Percentiles rank a stretch among this genome's conserved stretches.
Conservation (phyloP, 1,284 basidiomycete genomes). For the Mycosarcoma mackinlayi region DNA sequence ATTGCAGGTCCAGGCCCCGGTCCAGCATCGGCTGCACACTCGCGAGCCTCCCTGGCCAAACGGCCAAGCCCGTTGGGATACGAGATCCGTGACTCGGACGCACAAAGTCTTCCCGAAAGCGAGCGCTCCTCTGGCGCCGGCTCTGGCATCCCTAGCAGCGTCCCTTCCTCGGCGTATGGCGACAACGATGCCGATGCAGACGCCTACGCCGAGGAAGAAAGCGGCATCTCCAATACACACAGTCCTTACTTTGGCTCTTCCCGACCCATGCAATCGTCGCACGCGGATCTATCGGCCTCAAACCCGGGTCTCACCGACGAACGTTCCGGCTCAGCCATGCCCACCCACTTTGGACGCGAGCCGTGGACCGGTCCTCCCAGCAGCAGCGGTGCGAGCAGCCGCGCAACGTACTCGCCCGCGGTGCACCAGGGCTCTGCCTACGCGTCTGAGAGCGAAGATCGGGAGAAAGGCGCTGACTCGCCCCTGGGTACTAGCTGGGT, state of each 20-base stretch:
- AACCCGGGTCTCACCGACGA: constrained; percentile 8
- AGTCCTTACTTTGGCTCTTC: constrained; percentile 38
- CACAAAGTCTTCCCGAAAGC: constrained; percentile 40
- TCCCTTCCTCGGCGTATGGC: constrained; percentile 49
- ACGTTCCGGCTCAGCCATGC: not conserved
- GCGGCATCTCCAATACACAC: constrained; percentile 21
- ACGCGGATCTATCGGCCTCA: constrained; percentile 19
- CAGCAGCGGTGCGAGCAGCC: constrained; percentile 29
- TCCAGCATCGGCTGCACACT: constrained; percentile 48
- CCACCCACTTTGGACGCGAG: constrained; percentile 7
- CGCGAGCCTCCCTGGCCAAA: constrained; percentile 39
- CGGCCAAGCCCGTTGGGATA: constrained; percentile 21
- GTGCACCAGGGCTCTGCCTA: constrained; percentile 12
- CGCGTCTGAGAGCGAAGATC: constrained; percentile 30
- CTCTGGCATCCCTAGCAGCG: constrained; percentile 54
- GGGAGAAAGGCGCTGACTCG: constrained; percentile 23
- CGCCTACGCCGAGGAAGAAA: constrained; percentile 32
- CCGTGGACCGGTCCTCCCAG: constrained; percentile 37
- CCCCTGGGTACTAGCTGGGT: constrained; percentile 51
- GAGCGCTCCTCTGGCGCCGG: constrained; percentile 42
- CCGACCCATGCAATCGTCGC: constrained; percentile 12
- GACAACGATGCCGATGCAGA: constrained; percentile 45
- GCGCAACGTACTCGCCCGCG: constrained; percentile 25
- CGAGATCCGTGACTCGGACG: constrained; percentile 48
- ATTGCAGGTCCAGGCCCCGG: constrained; percentile 50